phyloP scores from a whole-genome alignment of 2,329 filamentous ascomycete genomes.

The Penicillium sp. region DNA sequence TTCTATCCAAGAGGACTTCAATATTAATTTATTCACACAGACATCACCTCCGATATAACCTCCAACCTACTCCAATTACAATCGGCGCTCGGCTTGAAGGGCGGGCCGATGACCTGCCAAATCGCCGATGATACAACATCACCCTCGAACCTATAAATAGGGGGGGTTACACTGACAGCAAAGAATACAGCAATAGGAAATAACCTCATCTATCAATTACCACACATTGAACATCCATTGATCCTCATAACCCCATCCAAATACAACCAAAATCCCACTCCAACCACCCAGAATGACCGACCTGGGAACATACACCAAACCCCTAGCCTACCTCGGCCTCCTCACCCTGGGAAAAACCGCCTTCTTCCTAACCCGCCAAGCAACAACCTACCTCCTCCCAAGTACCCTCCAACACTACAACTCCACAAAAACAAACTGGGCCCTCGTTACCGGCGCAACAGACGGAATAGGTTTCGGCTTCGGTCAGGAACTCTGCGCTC shows the following conservation, averaged over 20 bases:
- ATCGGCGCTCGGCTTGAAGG: slow-evolving; percentile 4
- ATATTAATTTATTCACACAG: neutral
- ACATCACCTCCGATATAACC: neutral
- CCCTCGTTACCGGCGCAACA: slow-evolving; percentile 49
- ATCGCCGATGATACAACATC: neutral
- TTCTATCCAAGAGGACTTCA: too few species aligned
- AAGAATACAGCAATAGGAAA: neutral
- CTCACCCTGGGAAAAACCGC: slow-evolving; percentile 13
- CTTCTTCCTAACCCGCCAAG: slow-evolving; percentile 15
- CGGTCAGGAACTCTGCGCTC: slow-evolving; percentile 50
- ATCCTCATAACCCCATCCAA: neutral
- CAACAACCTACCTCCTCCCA: slow-evolving; percentile 18
- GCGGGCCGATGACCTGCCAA: slow-evolving; percentile 6
- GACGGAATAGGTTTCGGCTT: slow-evolving; percentile 57
- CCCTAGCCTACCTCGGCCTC: slow-evolving; percentile 17
- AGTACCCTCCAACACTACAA: slow-evolving; percentile 19
- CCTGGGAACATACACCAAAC: slow-evolving; percentile 7
- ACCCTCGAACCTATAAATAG: neutral
- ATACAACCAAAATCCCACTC: neutral
- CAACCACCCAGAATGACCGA: neutral
- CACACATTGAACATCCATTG: neutral
- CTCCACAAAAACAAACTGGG: slow-evolving; percentile 17
- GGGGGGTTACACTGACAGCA: neutral
- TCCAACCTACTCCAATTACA: neutral
- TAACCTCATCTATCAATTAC: neutral